phyloP scores from a whole-genome alignment of 176 grass and related monocot genomes.

The Puya raimondii region DNA sequence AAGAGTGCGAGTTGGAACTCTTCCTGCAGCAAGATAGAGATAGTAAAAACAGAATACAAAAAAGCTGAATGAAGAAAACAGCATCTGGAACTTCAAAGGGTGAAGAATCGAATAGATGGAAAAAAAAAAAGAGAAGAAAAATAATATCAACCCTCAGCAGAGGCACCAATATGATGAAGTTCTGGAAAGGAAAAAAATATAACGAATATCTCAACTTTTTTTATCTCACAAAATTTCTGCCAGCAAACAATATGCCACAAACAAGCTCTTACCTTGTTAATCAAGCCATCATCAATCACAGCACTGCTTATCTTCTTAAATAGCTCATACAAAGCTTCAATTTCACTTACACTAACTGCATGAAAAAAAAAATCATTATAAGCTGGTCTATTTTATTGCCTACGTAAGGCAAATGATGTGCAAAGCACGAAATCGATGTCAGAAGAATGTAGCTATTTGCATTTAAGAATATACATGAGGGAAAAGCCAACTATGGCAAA shows the following conservation, averaged over 20 bases:
- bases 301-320: constrained; percentile 99
- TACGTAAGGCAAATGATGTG: no score
- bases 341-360: constrained; percentile 89
- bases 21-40: constrained; percentile 45
- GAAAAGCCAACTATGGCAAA: neutral
- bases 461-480: neutral
- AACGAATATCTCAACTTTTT: no score
- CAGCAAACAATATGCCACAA: neutral
- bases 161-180: no score
- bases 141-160: no score
- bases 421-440: neutral
- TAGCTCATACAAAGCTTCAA: constrained; percentile 80
- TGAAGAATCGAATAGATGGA: neutral
- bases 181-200: no score
- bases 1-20: constrained; percentile 94
- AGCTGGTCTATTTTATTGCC: neutral
- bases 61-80: neutral
- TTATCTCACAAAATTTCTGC: no score
- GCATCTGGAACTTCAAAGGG: neutral
- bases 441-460: neutral
- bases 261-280: constrained; percentile 69
- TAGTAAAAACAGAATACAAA: neutral
- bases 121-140: no score
- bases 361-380: neutral
- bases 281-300: constrained; percentile 81